Conservation (phyloP, 1,284 basidiomycete genomes). For the Ustilago loliicola region DNA sequence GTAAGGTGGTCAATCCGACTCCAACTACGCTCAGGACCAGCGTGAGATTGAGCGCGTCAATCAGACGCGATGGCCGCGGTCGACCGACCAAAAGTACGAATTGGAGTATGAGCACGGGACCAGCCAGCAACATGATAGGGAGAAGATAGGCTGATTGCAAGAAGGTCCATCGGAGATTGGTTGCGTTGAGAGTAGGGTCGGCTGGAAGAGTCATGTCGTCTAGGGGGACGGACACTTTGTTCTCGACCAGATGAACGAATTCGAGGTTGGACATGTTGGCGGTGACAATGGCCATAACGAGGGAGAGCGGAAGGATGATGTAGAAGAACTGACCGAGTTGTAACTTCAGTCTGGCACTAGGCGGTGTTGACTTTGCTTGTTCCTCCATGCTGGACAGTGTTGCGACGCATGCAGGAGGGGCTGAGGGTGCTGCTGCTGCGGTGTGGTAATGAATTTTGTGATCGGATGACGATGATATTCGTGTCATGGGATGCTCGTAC, state of each 20-base stretch:
- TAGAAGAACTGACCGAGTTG: slow-evolving; percentile 3
- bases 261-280: slow-evolving; percentile 37
- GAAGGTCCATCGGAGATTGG: slow-evolving; percentile 25
- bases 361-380: background rate
- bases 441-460: no score
- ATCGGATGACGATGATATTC: background rate
- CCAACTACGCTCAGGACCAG: slow-evolving; percentile 2
- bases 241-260: slow-evolving; percentile 24
- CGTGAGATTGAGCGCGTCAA: slow-evolving; percentile 2
- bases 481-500: background rate
- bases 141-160: slow-evolving; percentile 29
- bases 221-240: background rate
- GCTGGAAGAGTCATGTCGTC: slow-evolving; percentile 2
- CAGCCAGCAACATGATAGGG: slow-evolving; percentile 22
- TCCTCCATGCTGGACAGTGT: no score
- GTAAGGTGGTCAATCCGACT: slow-evolving; percentile 20
- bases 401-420: no score
- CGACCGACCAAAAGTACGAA: slow-evolving; percentile 27
- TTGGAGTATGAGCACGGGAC: slow-evolving; percentile 16
- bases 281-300: slow-evolving; percentile 21
- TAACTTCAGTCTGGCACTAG: background rate
- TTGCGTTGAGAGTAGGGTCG: slow-evolving; percentile 13
- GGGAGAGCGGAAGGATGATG: slow-evolving; percentile 22
- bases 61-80: background rate
- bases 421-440: no score